These are phyloP conservation scores for Handroanthus guayacan DNA, from an alignment of 257 asterid genomes.

Conservation along the genomic window DNA sequence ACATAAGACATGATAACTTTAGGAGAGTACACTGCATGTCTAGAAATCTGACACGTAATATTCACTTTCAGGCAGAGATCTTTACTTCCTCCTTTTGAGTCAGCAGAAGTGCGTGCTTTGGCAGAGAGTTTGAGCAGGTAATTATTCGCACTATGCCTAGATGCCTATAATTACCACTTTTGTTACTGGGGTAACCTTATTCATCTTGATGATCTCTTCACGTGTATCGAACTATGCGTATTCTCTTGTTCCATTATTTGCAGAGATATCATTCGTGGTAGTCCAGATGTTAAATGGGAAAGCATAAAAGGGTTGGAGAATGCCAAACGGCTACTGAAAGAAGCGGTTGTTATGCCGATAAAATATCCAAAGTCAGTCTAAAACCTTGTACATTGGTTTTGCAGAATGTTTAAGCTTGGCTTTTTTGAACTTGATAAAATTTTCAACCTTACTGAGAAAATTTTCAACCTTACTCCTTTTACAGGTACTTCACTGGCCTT, in stretches of 20 bases:
- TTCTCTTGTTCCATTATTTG: conserved; percentile 40
- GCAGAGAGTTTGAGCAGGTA: conserved; percentile 97
- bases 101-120: conserved; percentile 89
- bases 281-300: conserved; percentile 96
- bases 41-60: conserved; percentile 35
- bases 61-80: conserved; percentile 75
- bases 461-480: conserved; percentile 27
- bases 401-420: conserved; percentile 15
- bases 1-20: neutral
- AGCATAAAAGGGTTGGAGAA: conserved; percentile 91
- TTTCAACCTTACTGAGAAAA: conserved; percentile 22
- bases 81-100: conserved; percentile 90
- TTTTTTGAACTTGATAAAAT: conserved; percentile 25
- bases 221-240: conserved; percentile 22
- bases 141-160: conserved; percentile 28
- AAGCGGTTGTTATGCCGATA: conserved; percentile 99
- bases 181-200: conserved; percentile 34
- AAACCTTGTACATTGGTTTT: conserved; percentile 26
- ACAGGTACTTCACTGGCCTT: conserved; percentile 96
- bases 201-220: conserved; percentile 27
- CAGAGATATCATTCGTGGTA: conserved; percentile 97
- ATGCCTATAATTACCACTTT: conserved; percentile 20
- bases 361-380: conserved; percentile 90
- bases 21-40: conserved; percentile 14
- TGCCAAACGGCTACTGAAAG: conserved; percentile 93